Evolutionary conservation across 1,284 basidiomycete species (phyloP), one percentile per base, ranked within the genome.

Genomic region (Apiotrichum porosum): DNA sequence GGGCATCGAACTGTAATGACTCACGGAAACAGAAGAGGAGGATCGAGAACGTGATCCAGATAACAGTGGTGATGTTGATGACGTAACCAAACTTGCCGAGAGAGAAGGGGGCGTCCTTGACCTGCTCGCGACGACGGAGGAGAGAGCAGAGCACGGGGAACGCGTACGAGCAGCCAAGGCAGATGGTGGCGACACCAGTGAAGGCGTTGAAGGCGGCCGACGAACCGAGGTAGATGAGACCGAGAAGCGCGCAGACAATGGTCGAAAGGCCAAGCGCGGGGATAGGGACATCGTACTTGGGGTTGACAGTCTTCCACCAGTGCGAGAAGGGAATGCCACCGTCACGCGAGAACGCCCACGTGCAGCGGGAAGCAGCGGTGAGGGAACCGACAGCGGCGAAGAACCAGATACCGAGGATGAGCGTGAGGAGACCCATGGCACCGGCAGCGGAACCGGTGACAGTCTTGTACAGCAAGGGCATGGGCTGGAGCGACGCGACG

Each of bases 381-480:
- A 77, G 60, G 9, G 72, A 71, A 3, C 76, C 76, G 37, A 77
- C 68, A 6, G 71, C 64, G 4, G 76, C 75, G 50, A 77, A 77
- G 26, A 72, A 54, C 60, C 73, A 75, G 47, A 77, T 73, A 19
- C 74, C 75, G 35, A 77, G 67, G 50, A 78, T 65, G 64, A 41
- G n/a, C 9, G 23, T 35, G 10, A 15, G 31, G 10, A 78, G 52
- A 6, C 75, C 75, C 26, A 77, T 68, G 3, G 71, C 76, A 3
- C 74, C 76, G 4, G 68, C 72, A 1, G 70, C 49, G 22, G 62
- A 65, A 9, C 75, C 72, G 0, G 73, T 76, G 15, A 75, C 76
- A 1, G 60, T 62, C 49, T 73, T 73, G 67, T 76, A 77, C 15
- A 76, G 59, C 13, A 74, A 56, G 2, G 75, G 72, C 58, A 77